A percentile compares a stretch with the other conserved stretches of the same genome.
Conservation (phyloP, 805 yeast genomes). For the Yamadazyma insecticola region DNA sequence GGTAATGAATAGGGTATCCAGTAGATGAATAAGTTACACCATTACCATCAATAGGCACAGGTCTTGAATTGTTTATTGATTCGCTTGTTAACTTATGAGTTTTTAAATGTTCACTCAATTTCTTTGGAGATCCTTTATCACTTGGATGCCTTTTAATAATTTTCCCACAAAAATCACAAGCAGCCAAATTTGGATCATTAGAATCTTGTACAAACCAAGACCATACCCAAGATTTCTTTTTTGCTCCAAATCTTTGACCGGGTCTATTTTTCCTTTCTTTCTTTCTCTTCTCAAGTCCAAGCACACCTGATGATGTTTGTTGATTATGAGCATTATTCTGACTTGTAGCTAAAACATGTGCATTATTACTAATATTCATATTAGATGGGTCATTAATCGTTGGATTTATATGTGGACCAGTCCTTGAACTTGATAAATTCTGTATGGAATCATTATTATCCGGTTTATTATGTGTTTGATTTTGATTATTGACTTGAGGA, state of each 20-base stretch:
- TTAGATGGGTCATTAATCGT: no score
- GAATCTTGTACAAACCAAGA: slow-evolving; percentile 53
- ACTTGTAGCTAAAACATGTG: no score
- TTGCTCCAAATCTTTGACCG: slow-evolving; percentile 56
- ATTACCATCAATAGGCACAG: slow-evolving; percentile 33
- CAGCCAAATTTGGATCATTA: slow-evolving; percentile 44
- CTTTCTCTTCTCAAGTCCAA: no score
- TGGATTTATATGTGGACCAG: no score
- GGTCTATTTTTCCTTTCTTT: slow-evolving; percentile 42
- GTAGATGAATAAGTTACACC: slow-evolving; percentile 28
- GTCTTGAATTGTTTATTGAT: slow-evolving; percentile 37
- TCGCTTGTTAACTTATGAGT: slow-evolving; percentile 39
- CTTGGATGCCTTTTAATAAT: slow-evolving; percentile 42
- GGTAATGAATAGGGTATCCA: slow-evolving; percentile 20
- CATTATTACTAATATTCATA: no score
- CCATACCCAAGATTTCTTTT: slow-evolving; percentile 63
- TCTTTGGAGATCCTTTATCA: slow-evolving; percentile 59
- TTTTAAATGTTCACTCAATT: slow-evolving; percentile 51
- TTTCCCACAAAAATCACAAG: slow-evolving; percentile 52
- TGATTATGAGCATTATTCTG: no score
- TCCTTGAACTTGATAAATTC: no score
- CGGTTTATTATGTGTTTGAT: no score
- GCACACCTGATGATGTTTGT: no score
- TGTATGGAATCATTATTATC: no score
- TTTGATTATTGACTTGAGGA: no score